Base-by-base conservation (phyloP, 805 yeast species). In the Candida xyloterini region DNA sequence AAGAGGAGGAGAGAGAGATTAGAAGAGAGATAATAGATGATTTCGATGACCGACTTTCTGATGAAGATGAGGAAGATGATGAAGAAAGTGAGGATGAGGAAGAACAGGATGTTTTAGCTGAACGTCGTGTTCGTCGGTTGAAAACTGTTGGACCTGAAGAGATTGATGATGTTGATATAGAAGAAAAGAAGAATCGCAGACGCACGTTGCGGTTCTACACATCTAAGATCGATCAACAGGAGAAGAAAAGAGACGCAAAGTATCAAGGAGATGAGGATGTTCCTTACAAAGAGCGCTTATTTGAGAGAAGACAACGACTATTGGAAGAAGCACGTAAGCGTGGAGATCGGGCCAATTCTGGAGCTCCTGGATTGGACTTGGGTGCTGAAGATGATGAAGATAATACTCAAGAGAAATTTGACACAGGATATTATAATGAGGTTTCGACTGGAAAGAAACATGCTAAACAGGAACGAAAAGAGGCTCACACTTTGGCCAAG, bases 121-220 rank as follows among this genome's bases (percentile, higher is more conserved):
- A 72, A 37, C 78, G 87, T 68, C 52, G 65, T 11, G 66, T 79
- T 55, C 77, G 71, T 55, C 64, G 52, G 35, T 55, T 56, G n/a
- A 51, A 53, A 21, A 30, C 51, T n/a, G 49, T 51, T 43, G 50
- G 51, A n/a, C 95, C 88, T 55, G 70, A 79, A 21, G 78, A 73
- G 24, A 73, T 85, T 30, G 95, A 85, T 35, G 93, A 79, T 20
- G 80, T 88, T 33, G 98, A 93, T 63, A 73, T 75, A 31, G 95
- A 87, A 56, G 98, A 89, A 43, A 91, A 90, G 67, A 77, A 74
- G 43, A 76, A 80, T 15, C 79, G 95, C 53, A 84, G 82, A 69
- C 78, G 78, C 57, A 75, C 95, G 2, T 76, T 93, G 54, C 81
- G 98, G 45, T 93, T 93, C 79, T 93, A 93, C 73, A 93, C 99